Conservation (phyloP, 257 asterid species). For the Solanum neorickii region DNA sequence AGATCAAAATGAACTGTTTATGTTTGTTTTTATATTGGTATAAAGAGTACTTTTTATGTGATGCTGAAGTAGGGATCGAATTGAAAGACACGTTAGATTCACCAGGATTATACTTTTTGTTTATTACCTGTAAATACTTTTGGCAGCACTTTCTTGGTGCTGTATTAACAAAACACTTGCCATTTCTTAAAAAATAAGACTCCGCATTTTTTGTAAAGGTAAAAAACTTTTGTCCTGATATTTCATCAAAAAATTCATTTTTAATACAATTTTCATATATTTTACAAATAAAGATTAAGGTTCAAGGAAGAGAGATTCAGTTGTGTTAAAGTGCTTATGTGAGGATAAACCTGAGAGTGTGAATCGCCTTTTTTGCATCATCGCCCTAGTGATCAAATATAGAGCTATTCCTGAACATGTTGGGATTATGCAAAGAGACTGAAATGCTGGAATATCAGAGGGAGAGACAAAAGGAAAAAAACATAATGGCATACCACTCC, state of each 20-base stretch:
- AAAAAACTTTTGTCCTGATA: background rate
- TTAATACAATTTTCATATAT: background rate
- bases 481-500: background rate
- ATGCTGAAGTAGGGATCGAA: background rate
- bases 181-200: background rate
- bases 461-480: background rate
- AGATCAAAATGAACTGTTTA: background rate
- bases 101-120: background rate
- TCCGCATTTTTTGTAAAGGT: background rate
- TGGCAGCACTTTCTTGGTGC: background rate
- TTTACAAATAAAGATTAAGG: background rate
- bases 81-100: background rate
- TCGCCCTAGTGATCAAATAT: background rate
- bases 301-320: background rate
- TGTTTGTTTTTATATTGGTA: background rate
- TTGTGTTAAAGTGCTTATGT: background rate
- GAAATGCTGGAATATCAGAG: background rate
- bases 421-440: background rate
- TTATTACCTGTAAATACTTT: background rate
- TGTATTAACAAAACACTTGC: background rate
- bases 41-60: background rate
- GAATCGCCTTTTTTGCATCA: background rate
- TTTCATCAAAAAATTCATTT: background rate
- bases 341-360: background rate
- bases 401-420: background rate